Evolutionary conservation across 2,329 filamentous ascomycete genomes (phyloP).

Genomic region (Beauveria caledonica): DNA sequence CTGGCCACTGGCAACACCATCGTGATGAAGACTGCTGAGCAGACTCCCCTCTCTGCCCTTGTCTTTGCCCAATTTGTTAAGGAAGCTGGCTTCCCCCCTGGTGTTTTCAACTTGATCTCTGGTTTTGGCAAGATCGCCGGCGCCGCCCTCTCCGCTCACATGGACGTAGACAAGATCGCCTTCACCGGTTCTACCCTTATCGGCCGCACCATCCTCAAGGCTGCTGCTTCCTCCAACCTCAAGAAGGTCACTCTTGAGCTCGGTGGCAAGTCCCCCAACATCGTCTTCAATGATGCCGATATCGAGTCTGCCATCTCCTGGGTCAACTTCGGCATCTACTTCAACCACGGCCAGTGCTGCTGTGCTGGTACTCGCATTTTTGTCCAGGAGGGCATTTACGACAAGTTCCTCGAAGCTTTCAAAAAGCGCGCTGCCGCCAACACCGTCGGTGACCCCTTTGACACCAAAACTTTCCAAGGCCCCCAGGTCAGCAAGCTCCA

Average conservation of each 20-base stretch:
- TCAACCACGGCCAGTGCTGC: constrained; percentile 52
- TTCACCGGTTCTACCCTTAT: constrained; percentile 67
- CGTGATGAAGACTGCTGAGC: constrained; percentile 64
- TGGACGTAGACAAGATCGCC: constrained; percentile 70
- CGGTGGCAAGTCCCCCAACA: constrained; percentile 68
- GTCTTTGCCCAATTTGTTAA: constrained; percentile 55
- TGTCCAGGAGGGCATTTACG: constrained; percentile 74
- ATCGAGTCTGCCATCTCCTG: constrained; percentile 65
- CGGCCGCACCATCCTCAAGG: constrained; percentile 66
- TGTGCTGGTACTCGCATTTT: constrained; percentile 72
- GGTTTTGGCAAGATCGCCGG: constrained; percentile 69
- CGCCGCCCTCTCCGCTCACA: constrained; percentile 62
- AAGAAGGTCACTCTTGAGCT: constrained; percentile 73
- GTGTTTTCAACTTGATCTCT: constrained; percentile 64
- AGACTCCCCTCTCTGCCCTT: constrained; percentile 61
- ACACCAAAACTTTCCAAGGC: constrained; percentile 68
- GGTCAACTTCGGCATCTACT: constrained; percentile 60
- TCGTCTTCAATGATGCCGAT: constrained; percentile 65
- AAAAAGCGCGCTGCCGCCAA: constrained; percentile 63
- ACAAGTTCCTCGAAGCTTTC: constrained; percentile 71
- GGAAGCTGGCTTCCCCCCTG: constrained; percentile 66
- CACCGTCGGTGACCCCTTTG: constrained; percentile 71
- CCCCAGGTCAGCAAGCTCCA: constrained; percentile 74
- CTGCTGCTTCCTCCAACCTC: constrained; percentile 62
- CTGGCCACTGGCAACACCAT: constrained; percentile 61